Percentiles rank a stretch among this genome's conserved stretches.
These are phyloP conservation scores for Lachnellula willkommii DNA, from an alignment of 2,329 filamentous ascomycete genomes.

Conservation along the genomic window DNA sequence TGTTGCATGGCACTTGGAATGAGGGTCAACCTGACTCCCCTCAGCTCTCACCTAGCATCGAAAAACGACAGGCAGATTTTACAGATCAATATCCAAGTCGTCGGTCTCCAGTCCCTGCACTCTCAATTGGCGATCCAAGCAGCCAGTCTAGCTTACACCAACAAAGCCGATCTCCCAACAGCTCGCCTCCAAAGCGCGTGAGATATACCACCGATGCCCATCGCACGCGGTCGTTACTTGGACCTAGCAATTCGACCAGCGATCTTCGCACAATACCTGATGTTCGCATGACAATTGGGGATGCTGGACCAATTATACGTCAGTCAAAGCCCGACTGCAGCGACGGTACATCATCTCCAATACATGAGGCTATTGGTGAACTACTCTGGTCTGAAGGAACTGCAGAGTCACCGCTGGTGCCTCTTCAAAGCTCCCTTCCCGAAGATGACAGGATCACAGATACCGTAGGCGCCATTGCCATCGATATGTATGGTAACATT, in stretches of 20 bases:
- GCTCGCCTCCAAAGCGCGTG: constrained; percentile 25
- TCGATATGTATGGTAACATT: constrained; percentile 80
- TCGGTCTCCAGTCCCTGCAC: constrained; percentile 8
- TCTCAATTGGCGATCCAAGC: constrained; percentile 2
- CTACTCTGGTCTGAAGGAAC: constrained; percentile 18
- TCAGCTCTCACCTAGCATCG: constrained; percentile 22
- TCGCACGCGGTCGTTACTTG: constrained; percentile 28
- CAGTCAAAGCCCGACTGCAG: constrained; percentile 14
- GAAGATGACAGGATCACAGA: constrained; percentile 68
- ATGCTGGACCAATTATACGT: background rate
- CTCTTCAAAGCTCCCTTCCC: constrained; percentile 2
- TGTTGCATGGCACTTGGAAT: constrained; percentile 55
- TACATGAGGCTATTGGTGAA: constrained; percentile 1
- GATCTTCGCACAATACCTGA: constrained; percentile 16
- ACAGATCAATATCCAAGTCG: constrained; percentile 4
- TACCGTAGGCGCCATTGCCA: constrained; percentile 91
- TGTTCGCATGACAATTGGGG: constrained; percentile 12
- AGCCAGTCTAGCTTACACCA: constrained; percentile 8
- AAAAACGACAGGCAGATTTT: constrained; percentile 9
- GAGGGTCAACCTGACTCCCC: constrained; percentile 59
- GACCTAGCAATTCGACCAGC: constrained; percentile 12
- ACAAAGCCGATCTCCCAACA: constrained; percentile 15
- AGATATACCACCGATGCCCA: constrained; percentile 24
- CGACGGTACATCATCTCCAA: constrained; percentile 26
- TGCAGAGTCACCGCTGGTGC: constrained; percentile 14